phyloP scores from a whole-genome alignment of 164 flowering plant species.

The Macadamia integrifolia region DNA sequence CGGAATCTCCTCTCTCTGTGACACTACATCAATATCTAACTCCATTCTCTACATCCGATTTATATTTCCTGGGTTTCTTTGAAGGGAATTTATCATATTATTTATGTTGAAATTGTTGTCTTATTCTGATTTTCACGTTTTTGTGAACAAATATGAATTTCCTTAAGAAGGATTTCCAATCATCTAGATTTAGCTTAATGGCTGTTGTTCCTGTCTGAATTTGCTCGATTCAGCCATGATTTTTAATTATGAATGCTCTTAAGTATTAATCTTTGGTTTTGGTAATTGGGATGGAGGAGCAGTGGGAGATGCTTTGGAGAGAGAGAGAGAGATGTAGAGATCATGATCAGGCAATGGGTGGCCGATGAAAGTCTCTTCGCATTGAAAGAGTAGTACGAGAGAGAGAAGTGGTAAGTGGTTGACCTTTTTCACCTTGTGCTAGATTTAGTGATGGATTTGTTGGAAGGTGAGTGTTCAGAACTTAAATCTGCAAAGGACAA shows the following conservation, averaged over 20 bases:
- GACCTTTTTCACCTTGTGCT: background rate
- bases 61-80: too few relatives aligned
- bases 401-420: background rate
- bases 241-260: too few relatives aligned
- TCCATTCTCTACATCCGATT: too few relatives aligned
- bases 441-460: constrained; percentile 33
- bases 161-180: too few relatives aligned
- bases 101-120: too few relatives aligned
- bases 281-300: constrained; percentile 4
- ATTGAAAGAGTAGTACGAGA: background rate
- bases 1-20: too few relatives aligned
- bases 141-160: too few relatives aligned
- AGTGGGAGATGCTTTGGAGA: background rate
- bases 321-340: background rate
- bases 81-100: too few relatives aligned
- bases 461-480: constrained; percentile 26
- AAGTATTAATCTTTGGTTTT: background rate
- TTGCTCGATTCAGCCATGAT: too few relatives aligned
- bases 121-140: too few relatives aligned
- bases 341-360: background rate
- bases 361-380: background rate
- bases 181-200: background rate
- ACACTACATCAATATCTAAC: too few relatives aligned
- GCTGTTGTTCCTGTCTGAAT: background rate
- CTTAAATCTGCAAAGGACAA: constrained; percentile 22